Conservation (phyloP, 2,329 filamentous ascomycete genomes). For the Cytospora mali region DNA sequence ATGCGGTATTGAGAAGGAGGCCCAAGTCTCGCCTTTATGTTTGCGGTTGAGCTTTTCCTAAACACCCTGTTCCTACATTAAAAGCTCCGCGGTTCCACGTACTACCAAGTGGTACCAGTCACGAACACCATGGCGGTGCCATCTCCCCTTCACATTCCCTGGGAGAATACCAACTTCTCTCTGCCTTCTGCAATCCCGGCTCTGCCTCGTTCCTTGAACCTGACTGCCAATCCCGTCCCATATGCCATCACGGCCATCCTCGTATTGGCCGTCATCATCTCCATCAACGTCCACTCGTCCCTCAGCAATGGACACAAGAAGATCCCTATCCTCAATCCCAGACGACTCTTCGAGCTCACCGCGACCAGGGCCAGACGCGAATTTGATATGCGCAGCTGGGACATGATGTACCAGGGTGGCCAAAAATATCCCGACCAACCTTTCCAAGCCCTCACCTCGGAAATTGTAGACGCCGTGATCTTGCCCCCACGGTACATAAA, state of each 20-base stretch:
- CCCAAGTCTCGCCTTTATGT: no score
- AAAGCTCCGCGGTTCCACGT: background rate
- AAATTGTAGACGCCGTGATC: background rate
- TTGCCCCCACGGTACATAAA: conserved; percentile 4
- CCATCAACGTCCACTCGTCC: background rate
- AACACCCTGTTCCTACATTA: no score
- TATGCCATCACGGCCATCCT: background rate
- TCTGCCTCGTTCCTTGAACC: background rate
- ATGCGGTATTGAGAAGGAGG: no score
- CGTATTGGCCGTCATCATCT: background rate
- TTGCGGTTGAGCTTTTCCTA: background rate
- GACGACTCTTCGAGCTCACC: conserved; percentile 4
- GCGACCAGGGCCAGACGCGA: background rate
- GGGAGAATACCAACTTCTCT: conserved; percentile 1
- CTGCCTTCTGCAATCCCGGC: background rate
- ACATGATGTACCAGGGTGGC: background rate
- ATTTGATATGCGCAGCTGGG: conserved; percentile 17
- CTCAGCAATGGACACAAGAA: background rate
- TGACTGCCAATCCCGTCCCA: background rate
- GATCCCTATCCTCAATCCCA: conserved; percentile 7
- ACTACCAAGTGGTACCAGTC: background rate
- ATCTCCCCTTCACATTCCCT: conserved; percentile 4
- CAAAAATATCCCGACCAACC: background rate
- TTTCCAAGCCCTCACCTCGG: background rate
- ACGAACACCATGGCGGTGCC: background rate